phyloP scores from a whole-genome alignment of 2,329 filamentous ascomycete genomes.

The Diaporthe velutina region DNA sequence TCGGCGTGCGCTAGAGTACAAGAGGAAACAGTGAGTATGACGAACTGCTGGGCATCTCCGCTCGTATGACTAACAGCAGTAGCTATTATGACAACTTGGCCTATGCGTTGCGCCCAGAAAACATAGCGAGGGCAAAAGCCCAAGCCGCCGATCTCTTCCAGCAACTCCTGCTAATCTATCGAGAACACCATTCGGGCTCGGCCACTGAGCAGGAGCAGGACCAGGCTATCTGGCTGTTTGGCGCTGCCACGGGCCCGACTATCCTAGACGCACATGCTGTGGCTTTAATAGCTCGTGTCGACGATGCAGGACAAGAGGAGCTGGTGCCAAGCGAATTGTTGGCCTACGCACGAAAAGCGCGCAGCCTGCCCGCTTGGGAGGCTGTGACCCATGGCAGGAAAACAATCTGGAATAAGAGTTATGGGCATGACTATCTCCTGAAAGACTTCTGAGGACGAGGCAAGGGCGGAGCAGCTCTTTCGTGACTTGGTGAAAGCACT shows the following conservation, averaged over 20 bases:
- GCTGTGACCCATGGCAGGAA: conserved; percentile 38
- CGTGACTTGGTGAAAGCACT: neutral
- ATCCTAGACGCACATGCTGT: conserved; percentile 28
- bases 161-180: neutral
- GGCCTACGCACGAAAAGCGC: conserved; percentile 29
- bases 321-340: conserved; percentile 39
- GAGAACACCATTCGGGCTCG: neutral
- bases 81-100: conserved; percentile 33
- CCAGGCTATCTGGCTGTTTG: conserved; percentile 26
- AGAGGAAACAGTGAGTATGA: conserved; percentile 22
- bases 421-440: conserved; percentile 20
- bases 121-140: conserved; percentile 20
- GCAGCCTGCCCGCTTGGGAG: conserved; percentile 32
- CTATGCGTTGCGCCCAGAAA: conserved; percentile 24
- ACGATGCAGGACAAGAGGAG: conserved; percentile 39
- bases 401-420: conserved; percentile 34
- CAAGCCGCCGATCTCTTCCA: conserved; percentile 28
- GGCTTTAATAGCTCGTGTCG: conserved; percentile 22
- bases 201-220: neutral
- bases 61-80: conserved; percentile 32
- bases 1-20: conserved; percentile 28
- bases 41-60: neutral
- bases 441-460: conserved; percentile 6
- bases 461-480: neutral
- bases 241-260: conserved; percentile 19